Base-by-base conservation (phyloP, 805 yeast species). In the Pichia heedii region DNA sequence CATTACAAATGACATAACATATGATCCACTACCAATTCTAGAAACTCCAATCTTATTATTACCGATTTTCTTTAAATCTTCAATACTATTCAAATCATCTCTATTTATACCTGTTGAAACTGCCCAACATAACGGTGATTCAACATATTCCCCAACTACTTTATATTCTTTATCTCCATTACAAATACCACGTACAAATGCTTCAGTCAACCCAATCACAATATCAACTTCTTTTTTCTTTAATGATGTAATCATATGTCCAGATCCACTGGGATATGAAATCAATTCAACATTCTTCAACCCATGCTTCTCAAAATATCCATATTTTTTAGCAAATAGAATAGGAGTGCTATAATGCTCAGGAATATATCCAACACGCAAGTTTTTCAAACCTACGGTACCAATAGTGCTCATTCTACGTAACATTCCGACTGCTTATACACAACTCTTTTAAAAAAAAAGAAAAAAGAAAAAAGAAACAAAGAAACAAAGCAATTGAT, bases 321-420 rank as follows among this genome's bases (percentile, higher is more conserved):
- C 81, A 39, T 84, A 70, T 38, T 66, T 48, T 46, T 70, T 56
- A 5, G 95, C 95, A 55, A 86, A 76, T 48, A 78, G 78, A 50
- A 88, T 66, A 5, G 96, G 96, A 0, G 96, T 84, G 33, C 93
- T 80, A 56, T 87, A 89, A 58, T 89, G 97, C 62, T 88, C 96
- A 2, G 96, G 96, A 41, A 88, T 79, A 63, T 76, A 84, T 2
- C 96, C 97, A 24, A 88, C 83, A 55, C 61, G 19, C 76, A 26
- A 79, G 51, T 9, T 40, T 33, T 33, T 41, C 44, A 45, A 41
- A 53, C 10, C n/a, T 37, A 12, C 8, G 7, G 32, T 29, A 15
- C 15, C 15, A 12, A 29, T 9, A 10, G 16, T 29, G 15, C 32
- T 29, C 12, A 18, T 18, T 39, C 20, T 22, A 32, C 41, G 30